Conservation (phyloP, 106 monocot species). For the Dioscorea zingiberensis region DNA sequence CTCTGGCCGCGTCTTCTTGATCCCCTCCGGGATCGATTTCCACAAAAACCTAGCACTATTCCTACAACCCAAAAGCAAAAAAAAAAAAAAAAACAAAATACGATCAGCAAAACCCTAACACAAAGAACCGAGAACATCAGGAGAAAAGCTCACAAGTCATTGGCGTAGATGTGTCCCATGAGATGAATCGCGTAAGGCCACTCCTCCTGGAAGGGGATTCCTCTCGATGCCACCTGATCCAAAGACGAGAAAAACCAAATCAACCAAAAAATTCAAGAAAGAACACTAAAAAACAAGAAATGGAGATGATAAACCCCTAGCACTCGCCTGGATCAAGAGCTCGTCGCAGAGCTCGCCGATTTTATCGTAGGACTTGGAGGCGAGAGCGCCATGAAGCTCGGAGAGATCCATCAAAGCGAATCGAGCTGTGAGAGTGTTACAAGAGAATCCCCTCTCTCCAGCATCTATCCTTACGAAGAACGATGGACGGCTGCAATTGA, state of each 20-base stretch:
- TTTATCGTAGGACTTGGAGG: conserved; percentile 52
- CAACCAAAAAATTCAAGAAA: neutral
- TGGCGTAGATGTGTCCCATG: conserved; percentile 66
- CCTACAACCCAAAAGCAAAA: conserved; percentile 35
- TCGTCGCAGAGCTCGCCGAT: conserved; percentile 86
- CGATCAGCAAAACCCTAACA: neutral
- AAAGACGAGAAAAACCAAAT: neutral
- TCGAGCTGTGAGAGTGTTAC: too few relatives aligned
- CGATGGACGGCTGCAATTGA: too few relatives aligned
- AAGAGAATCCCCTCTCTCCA: too few relatives aligned
- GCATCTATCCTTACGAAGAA: too few relatives aligned
- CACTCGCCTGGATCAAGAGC: conserved; percentile 66
- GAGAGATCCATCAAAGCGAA: conserved; percentile 68
- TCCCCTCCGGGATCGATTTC: conserved; percentile 65
- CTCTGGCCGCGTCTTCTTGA: conserved; percentile 73
- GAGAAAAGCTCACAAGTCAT: conserved; percentile 61
- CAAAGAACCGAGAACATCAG: neutral
- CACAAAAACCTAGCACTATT: conserved; percentile 90
- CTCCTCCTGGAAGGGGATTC: conserved; percentile 48
- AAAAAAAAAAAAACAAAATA: too few relatives aligned
- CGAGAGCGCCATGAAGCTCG: conserved; percentile 45
- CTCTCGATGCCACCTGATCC: conserved; percentile 55
- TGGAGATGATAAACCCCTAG: neutral
- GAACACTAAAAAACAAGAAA: neutral
- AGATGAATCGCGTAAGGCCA: conserved; percentile 96